Percentiles rank a stretch among this genome's conserved stretches.
Conservation (phyloP, 805 yeast genomes). For the Cyberlindnera mississippiensis region DNA sequence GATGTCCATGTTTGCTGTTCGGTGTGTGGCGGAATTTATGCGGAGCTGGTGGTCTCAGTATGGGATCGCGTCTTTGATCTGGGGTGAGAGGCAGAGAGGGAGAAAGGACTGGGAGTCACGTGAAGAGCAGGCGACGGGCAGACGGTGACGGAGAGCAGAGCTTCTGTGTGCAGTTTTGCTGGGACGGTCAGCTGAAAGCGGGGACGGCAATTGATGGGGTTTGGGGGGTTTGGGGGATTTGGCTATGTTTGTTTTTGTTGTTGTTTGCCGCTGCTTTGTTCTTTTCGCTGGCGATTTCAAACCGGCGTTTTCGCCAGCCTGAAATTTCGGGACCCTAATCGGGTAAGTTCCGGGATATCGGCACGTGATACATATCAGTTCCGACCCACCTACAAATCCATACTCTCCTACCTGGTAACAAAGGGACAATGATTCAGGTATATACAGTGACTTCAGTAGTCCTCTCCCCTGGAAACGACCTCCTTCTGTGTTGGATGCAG, state of each 20-base stretch:
- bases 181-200: background rate
- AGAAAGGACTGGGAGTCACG: no score
- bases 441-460: constrained; percentile 52
- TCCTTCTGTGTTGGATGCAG: constrained; percentile 91
- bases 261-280: background rate
- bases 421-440: no score
- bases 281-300: constrained; percentile 11
- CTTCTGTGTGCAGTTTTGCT: constrained; percentile 5
- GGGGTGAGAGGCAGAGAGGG: background rate
- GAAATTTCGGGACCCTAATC: constrained; percentile 2
- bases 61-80: no score
- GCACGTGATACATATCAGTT: background rate
- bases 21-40: background rate
- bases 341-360: constrained; percentile 4
- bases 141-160: no score
- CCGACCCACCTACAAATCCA: no score
- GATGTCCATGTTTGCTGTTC: constrained; percentile 33
- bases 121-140: no score
- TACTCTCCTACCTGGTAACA: no score
- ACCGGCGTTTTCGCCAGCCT: constrained; percentile 5
- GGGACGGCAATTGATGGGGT: background rate
- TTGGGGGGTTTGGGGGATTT: no score
- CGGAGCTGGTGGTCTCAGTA: no score
- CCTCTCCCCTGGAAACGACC: constrained; percentile 93
- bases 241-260: background rate